phyloP scores from a whole-genome alignment of 805 yeast genomes.

The Wickerhamomyces queroliae region DNA sequence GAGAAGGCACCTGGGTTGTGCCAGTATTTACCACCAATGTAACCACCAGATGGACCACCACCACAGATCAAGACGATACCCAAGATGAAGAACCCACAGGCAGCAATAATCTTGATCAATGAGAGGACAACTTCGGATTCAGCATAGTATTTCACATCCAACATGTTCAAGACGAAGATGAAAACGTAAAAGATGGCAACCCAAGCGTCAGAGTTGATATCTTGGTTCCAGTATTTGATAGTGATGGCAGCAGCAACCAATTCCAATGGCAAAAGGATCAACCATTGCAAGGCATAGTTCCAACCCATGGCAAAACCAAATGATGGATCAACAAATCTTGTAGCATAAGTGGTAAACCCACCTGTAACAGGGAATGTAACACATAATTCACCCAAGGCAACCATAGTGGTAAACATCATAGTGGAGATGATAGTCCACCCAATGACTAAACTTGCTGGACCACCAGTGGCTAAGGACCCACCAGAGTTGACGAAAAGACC shows the following conservation, averaged over 20 bases:
- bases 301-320: constrained; percentile 70
- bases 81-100: constrained; percentile 53
- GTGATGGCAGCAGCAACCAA: constrained; percentile 58
- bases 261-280: constrained; percentile 61
- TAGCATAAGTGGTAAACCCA: constrained; percentile 53
- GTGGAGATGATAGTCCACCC: constrained; percentile 53
- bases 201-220: constrained; percentile 49
- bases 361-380: constrained; percentile 62
- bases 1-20: constrained; percentile 59
- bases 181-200: constrained; percentile 51
- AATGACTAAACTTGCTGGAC: constrained; percentile 51
- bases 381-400: constrained; percentile 60
- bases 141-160: constrained; percentile 57
- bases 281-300: constrained; percentile 64
- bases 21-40: constrained; percentile 56
- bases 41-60: constrained; percentile 50
- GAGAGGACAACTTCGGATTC: constrained; percentile 66
- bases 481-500: constrained; percentile 66
- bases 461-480: constrained; percentile 44
- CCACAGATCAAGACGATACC: constrained; percentile 51
- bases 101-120: constrained; percentile 49
- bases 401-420: constrained; percentile 49
- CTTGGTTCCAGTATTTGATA: constrained; percentile 45
- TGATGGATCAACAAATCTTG: constrained; percentile 60
- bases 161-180: constrained; percentile 41